Evolutionary conservation across 768 basidiomycete species (phyloP), one percentile per base, ranked within the genome.

Genomic region (Leccinum barrowsii): DNA sequence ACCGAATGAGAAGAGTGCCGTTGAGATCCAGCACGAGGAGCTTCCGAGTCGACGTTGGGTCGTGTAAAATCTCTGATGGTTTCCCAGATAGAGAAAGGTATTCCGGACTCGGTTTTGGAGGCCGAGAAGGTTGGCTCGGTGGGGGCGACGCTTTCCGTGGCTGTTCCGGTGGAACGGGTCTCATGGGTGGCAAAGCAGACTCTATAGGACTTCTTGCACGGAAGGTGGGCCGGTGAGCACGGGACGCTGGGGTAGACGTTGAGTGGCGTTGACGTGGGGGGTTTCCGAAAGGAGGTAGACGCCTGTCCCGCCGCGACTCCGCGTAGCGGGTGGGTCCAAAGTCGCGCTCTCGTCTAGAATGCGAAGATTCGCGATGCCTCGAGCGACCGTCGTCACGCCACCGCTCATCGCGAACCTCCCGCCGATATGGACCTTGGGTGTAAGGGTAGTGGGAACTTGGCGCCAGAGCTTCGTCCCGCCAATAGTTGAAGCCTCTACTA

Each of bases 11-110:
- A 15, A 92, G 80, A 0, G 88, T 85, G 13, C 90, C 90, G 62
- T 92, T 67, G 57, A 65, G 70, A 52, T 92, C 90, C 7, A 92
- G 78, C 5, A 92, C 78, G 51, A 92, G 77, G 1, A 92, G 79
- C 66, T 91, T 92, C 22, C 85, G 79, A 5, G 69, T 63, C 15
- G 59, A 50, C 3, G 67, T 19, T 0, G 75, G 72, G 6, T 73
- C 64, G 1, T 60, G 26, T 34, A 76, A 56, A 0, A 56, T 30
- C 15, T 60, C 34, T 1, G 79, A 77, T 1, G 70, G 61, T 30
- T 64, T 35, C 7, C 62, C 55, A 8, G 78, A 65, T 37, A 75
- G 47, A 5, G 72, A 57, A 53, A 81, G 67, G 57, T 81, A 81
- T 19, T 30, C 64, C 4, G 69, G 58, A 3, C 73, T 76, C 0